Evolutionary conservation across 2,329 filamentous ascomycete genomes (phyloP), one percentile per base, ranked within the genome.

Genomic region (Fusarium buxicola): DNA sequence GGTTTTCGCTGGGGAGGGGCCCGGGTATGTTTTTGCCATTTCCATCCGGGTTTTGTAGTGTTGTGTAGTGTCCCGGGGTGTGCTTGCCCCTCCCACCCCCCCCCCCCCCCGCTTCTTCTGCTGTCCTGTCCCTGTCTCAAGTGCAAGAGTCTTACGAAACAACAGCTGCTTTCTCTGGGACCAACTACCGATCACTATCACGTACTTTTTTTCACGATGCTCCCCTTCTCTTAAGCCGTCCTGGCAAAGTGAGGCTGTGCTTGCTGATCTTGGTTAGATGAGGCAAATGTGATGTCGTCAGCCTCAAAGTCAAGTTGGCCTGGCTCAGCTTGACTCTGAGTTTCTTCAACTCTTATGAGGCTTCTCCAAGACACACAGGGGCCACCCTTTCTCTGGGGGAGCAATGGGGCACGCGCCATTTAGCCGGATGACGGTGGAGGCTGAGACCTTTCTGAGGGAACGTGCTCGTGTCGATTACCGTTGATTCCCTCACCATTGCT

Each of bases 381-480:
- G 36, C 21, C 21, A 21, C 21, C 21, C 21, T 21, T 72, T 57
- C 31, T 38, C 41, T n/a, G n/a, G 34, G 41, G 38, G 38, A 47
- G 40, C 31, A 45, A 58, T 41, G 34, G 68, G 73, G 58, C 72
- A 75, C 8, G 72, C 74, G 49, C 61, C 62, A 64, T 66, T 51
- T 56, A 45, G 43, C 52, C 30, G 49, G 49, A 59, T 66, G 54
- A 55, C 40, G 48, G 48, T 41, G 45, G 51, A 46, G 52, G 57
- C 32, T 40, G 39, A 51, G 51, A 41, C 51, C 41, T 40, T 28
- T 40, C 43, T 60, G 57, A 47, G 31, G 36, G 34, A 41, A 47
- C 39, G 35, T 52, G 45, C 55, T 53, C 36, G 31, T 38, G 48
- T 35, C 21, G n/a, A n/a, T n/a, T n/a, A n/a, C n/a, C n/a, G n/a